phyloP scores from a whole-genome alignment of 2,329 filamentous ascomycete genomes.

The Ascocoryne sarcoides region DNA sequence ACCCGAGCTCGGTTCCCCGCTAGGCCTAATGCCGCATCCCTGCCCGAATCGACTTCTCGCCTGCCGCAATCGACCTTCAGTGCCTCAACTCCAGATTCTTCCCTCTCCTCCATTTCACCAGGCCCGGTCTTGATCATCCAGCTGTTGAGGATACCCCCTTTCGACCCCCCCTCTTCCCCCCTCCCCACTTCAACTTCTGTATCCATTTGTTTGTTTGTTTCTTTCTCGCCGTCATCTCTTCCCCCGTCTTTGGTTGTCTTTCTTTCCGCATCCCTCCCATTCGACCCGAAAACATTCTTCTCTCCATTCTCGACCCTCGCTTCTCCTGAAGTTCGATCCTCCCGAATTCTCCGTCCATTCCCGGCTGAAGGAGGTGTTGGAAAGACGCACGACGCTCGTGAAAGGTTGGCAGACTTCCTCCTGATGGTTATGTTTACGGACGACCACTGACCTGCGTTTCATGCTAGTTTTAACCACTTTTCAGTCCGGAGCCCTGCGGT shows the following conservation, averaged over 20 bases:
- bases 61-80: not conserved
- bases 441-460: slow-evolving; percentile 8
- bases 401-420: slow-evolving; percentile 17
- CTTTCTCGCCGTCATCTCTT: slow-evolving; percentile 5
- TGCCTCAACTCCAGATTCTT: not conserved
- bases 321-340: slow-evolving; percentile 14
- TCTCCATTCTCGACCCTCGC: slow-evolving; percentile 18
- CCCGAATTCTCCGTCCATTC: slow-evolving; percentile 1
- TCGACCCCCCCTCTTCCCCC: not conserved
- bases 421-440: slow-evolving; percentile 1
- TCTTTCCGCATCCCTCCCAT: slow-evolving; percentile 12
- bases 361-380: slow-evolving; percentile 3
- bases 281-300: slow-evolving; percentile 12
- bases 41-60: no score
- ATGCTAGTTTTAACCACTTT: slow-evolving; percentile 8
- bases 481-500: slow-evolving; percentile 20
- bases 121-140: not conserved
- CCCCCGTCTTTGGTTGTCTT: slow-evolving; percentile 12
- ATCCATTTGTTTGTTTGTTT: slow-evolving; percentile 3
- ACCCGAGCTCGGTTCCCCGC: no score
- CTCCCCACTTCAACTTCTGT: slow-evolving; percentile 2
- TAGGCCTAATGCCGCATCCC: no score
- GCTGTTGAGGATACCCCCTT: slow-evolving; percentile 9
- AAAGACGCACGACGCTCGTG: slow-evolving; percentile 8
- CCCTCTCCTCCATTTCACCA: not conserved